These are phyloP conservation scores for Fremontodendron californicum DNA, from an alignment of 345 rosid genomes.

Conservation along the genomic window DNA sequence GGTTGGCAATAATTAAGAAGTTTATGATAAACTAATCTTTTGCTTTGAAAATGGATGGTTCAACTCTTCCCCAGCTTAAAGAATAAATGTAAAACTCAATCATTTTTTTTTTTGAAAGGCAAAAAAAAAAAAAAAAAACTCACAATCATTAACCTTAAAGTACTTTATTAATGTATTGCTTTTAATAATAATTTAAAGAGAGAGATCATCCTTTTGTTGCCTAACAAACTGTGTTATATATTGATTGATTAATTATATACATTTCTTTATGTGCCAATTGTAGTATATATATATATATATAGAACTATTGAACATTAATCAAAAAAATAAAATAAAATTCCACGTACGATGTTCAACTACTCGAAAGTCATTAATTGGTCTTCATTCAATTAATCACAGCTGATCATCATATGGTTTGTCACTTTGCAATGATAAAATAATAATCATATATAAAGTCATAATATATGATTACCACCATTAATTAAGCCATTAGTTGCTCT, in stretches of 20 bases:
- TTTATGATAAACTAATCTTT: background rate
- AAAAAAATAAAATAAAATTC: background rate
- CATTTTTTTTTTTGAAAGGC: no score
- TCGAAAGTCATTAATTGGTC: slow-evolving; percentile 1
- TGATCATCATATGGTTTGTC: slow-evolving; percentile 17
- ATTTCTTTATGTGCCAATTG: background rate
- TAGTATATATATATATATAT: background rate
- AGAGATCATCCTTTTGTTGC: slow-evolving; percentile 2
- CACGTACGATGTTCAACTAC: background rate
- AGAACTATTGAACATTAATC: background rate
- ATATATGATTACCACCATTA: background rate
- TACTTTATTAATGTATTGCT: background rate
- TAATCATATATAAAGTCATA: background rate
- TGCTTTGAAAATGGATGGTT: background rate
- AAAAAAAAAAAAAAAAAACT: no score
- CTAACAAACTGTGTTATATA: background rate
- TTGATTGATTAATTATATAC: background rate
- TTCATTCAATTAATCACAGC: slow-evolving; percentile 18
- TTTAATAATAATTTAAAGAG: background rate
- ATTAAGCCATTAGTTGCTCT: background rate
- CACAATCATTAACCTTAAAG: slow-evolving; percentile 8
- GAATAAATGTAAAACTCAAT: slow-evolving; percentile 5
- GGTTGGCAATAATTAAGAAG: background rate
- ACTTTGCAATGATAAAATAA: background rate
- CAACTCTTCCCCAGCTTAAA: background rate